Percentiles rank a stretch among this genome's conserved stretches.
phyloP scores from a whole-genome alignment of 2,329 filamentous ascomycete species.

The Botrytis cinerea region DNA sequence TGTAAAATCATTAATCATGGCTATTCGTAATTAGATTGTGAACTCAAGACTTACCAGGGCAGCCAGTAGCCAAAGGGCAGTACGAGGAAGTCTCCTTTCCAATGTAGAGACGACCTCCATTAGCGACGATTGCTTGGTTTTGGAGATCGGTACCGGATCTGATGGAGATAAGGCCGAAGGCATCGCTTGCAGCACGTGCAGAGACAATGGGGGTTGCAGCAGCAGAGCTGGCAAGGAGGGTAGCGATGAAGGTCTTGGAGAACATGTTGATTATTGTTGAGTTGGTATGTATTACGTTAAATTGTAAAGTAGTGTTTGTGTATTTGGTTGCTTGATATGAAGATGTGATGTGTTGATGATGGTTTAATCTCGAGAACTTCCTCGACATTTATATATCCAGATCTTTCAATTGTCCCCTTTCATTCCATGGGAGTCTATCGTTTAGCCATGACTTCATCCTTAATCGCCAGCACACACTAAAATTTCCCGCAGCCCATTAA shows the following conservation, averaged over 20 bases:
- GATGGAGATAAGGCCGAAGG: conserved; percentile 30
- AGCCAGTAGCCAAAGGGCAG: conserved; percentile 30
- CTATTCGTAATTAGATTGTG: background rate
- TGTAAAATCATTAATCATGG: background rate
- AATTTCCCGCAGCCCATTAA: background rate
- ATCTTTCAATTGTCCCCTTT: background rate
- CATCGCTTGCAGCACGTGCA: background rate
- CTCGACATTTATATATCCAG: conserved; percentile 16
- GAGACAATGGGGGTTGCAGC: conserved; percentile 22
- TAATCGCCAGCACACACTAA: background rate
- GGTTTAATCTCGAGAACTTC: background rate
- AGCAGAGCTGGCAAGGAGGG: conserved; percentile 24
- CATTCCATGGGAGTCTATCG: background rate
- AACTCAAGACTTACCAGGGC: conserved; percentile 2
- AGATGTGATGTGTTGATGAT: conserved; percentile 4
- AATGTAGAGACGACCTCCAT: conserved; percentile 5
- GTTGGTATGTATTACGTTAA: conserved; percentile 1
- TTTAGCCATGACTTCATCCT: conserved; percentile 11
- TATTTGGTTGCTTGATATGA: conserved; percentile 1
- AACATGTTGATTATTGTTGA: conserved; percentile 23
- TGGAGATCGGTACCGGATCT: conserved; percentile 5
- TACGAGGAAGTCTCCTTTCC: conserved; percentile 14
- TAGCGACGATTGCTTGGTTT: conserved; percentile 11
- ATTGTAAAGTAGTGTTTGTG: background rate
- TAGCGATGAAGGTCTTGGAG: conserved; percentile 25